These are phyloP conservation scores for Apiospora hydei DNA, from an alignment of 2,329 filamentous ascomycete genomes.

Conservation along the genomic window DNA sequence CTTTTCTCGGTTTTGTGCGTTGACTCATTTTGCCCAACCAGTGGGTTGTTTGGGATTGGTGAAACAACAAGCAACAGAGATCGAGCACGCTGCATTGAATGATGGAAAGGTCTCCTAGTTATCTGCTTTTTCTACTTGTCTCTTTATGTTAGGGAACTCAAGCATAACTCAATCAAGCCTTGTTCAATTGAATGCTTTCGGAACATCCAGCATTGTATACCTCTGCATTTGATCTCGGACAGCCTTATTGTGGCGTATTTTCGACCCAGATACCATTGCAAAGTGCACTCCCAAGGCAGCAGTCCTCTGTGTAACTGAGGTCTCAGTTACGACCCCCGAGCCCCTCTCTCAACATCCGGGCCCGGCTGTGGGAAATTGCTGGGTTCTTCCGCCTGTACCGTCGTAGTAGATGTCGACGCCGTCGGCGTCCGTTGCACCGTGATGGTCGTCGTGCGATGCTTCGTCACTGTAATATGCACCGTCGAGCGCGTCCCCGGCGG, in stretches of 20 bases:
- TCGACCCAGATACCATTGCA: too few relatives aligned
- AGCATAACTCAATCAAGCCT: slow-evolving; percentile 21
- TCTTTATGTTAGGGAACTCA: background rate
- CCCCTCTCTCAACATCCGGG: background rate
- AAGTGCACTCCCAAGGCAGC: too few relatives aligned
- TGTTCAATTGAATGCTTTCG: background rate
- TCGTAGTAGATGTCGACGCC: background rate
- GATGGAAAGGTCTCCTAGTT: background rate
- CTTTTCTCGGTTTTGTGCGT: background rate
- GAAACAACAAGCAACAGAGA: background rate
- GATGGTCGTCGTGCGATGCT: background rate
- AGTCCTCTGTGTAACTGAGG: background rate
- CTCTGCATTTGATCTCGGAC: too few relatives aligned
- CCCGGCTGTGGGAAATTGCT: background rate
- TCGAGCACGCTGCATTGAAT: background rate
- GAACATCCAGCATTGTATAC: too few relatives aligned
- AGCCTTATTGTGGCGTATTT: too few relatives aligned
- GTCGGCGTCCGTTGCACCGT: background rate
- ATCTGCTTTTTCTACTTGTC: background rate
- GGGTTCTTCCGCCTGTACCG: background rate
- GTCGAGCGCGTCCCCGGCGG: background rate
- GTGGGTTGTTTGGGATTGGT: background rate
- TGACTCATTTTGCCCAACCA: background rate
- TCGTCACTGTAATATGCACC: background rate
- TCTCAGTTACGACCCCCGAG: background rate